Percentiles rank a stretch among this genome's conserved stretches.
phyloP scores from a whole-genome alignment of 441 rosid genomes.

The Aleurites moluccanus region DNA sequence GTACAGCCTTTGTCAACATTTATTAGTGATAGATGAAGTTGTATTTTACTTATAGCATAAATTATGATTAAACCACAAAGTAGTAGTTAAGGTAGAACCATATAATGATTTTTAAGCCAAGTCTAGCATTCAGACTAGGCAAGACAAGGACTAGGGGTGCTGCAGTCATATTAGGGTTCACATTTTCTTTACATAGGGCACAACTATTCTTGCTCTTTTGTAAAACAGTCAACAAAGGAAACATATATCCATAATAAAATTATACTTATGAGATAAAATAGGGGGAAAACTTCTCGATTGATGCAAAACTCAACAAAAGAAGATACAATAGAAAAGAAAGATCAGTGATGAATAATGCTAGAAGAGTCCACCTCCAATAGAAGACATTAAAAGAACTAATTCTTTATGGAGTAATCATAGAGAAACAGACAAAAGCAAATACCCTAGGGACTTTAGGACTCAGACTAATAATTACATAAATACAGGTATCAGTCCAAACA shows the following conservation, averaged over 20 bases:
- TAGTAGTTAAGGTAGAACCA: background rate
- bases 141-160: background rate
- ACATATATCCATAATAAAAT: too few relatives aligned
- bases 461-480: too few relatives aligned
- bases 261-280: background rate
- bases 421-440: background rate
- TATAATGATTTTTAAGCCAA: background rate
- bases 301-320: background rate
- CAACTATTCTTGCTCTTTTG: background rate
- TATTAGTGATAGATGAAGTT: background rate
- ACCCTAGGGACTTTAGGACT: background rate
- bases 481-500: too few relatives aligned
- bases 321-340: background rate
- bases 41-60: background rate
- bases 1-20: background rate
- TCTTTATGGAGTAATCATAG: background rate
- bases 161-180: background rate
- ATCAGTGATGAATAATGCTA: background rate
- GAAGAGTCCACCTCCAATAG: background rate
- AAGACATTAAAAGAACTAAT: background rate
- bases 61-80: conserved; percentile 2
- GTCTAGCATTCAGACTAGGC: background rate
- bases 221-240: background rate
- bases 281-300: background rate
- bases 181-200: background rate